Evolutionary conservation across 176 grass and related monocot genomes (phyloP), one percentile per base, ranked within the genome.

Genomic region (Musa troglodytarum): DNA sequence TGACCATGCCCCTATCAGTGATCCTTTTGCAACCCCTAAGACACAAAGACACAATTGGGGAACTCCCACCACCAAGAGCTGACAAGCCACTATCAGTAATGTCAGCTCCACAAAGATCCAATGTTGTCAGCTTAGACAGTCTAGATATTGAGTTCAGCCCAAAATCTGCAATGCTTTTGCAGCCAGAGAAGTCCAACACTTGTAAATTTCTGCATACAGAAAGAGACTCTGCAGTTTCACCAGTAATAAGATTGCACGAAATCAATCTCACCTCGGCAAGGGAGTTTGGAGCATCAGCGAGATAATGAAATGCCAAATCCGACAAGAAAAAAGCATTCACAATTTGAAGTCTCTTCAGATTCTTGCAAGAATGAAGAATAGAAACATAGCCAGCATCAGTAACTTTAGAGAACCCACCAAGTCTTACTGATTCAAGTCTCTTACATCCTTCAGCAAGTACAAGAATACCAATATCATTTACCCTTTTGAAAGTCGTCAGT

Each of bases 321-420:
- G 94, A 93, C 86, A 98, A 85, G 71, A 78, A 89, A 16, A 43
- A 83, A 64, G 82, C 90, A 58, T 90, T 88, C 23, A 83, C 84
- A 26, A 98, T 81, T 80, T 93, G 88, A 78, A 98, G 88, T 80
- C 80, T 93, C 19, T 87, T 89, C 75, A 98, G 83, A 65, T 85
- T 87, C 64, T 93, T 93, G 78, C 90, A 90, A 53, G 80, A 93
- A 56, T 91, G 84, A 63, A 98, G 86, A 85, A 98, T 78, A 20
- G 90, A 83, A 72, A 78, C 84, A 76, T 98, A 98, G 9, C 94
- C 94, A 52, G 94, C 90, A 91, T 98, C 94, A 17, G 90, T 93
- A 78, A 98, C 88, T 85, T 89, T 93, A 74, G 88, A 87, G 49
- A 98, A 98, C 50, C 94, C 88, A 70, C 83, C 84, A 50, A 98